phyloP scores from a whole-genome alignment of 768 basidiomycete genomes.

The Boletus tomentosulus region DNA sequence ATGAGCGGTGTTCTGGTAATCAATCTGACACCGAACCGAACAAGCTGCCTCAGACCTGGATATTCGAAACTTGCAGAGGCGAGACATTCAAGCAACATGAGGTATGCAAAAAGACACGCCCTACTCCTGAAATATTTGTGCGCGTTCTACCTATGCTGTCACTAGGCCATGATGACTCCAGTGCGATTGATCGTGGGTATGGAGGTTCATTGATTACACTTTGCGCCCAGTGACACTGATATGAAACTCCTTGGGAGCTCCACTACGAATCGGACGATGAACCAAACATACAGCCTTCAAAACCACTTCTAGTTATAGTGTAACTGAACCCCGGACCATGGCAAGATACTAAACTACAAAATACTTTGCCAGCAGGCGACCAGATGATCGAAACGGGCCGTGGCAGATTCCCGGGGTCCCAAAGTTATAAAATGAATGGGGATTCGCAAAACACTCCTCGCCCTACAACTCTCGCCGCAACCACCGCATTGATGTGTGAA shows the following conservation, averaged over 20 bases:
- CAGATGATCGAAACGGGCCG: background rate
- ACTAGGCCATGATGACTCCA: background rate
- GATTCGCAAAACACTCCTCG: background rate
- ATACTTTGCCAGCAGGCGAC: background rate
- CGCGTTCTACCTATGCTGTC: background rate
- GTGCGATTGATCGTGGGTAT: background rate
- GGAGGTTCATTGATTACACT: background rate
- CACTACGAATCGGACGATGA: background rate
- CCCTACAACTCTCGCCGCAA: background rate
- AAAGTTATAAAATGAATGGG: background rate
- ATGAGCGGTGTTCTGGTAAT: too few relatives aligned
- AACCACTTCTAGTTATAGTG: background rate
- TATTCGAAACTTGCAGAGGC: too few relatives aligned
- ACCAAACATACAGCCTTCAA: background rate
- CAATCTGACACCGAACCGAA: too few relatives aligned
- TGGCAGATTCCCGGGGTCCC: background rate
- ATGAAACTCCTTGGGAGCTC: background rate
- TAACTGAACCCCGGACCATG: background rate
- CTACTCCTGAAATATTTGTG: background rate
- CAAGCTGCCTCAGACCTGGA: too few relatives aligned
- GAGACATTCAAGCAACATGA: background rate
- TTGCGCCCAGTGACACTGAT: background rate
- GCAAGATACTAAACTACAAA: background rate
- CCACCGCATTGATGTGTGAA: background rate
- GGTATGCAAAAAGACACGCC: background rate